Base-by-base conservation (phyloP, 768 basidiomycete species). In the Mycena kentingensis region DNA sequence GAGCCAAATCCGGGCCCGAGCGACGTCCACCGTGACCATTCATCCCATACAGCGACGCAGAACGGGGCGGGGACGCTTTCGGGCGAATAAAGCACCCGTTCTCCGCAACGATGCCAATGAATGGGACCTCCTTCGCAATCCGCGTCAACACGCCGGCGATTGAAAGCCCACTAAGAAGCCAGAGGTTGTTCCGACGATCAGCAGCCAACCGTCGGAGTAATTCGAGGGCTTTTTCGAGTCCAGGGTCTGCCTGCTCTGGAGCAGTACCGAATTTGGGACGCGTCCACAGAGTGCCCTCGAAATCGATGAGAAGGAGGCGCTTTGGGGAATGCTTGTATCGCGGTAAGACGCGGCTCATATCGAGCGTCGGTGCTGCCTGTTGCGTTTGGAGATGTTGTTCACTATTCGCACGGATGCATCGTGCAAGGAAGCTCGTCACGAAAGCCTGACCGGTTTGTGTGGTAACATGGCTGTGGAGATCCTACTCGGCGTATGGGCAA, bases 371-470 rank as follows among this genome's bases (percentile, higher is more conserved):
- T 51, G 21, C 67, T 66, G 52, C 75, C 73, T 39, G 64, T 65
- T 51, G 71, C 71, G 19, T 73, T 71, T 60, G 58, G 1, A 52
- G 46, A 27, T 55, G 54, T 56, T 90, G 88, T 54, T 91, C 88
- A 10, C 82, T 79, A 64, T 89, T 78, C 27, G 86, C 83, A 41
- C 89, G 85, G 24, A 90, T 63, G 60, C 82, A 84, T 15, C 90
- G 81, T 5, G 79, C 85, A 56, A 93, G 79, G 81, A 93, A 93
- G 4, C 83, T 79, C 3, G 78, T 88, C 35, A 87, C 85, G 66
- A 93, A 94, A 0, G 87, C 77, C 62, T 94, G 92, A 0, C 92
- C 90, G 0, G 88, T 92, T 65, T 94, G 93, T 0, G 88, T 88
- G 12, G 83, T 83, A 45, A 94, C 92, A 58, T 94, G 92, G 55